Conservation (phyloP, 2,329 filamentous ascomycete species). For the Chrysoporthe deuterocubensis region DNA sequence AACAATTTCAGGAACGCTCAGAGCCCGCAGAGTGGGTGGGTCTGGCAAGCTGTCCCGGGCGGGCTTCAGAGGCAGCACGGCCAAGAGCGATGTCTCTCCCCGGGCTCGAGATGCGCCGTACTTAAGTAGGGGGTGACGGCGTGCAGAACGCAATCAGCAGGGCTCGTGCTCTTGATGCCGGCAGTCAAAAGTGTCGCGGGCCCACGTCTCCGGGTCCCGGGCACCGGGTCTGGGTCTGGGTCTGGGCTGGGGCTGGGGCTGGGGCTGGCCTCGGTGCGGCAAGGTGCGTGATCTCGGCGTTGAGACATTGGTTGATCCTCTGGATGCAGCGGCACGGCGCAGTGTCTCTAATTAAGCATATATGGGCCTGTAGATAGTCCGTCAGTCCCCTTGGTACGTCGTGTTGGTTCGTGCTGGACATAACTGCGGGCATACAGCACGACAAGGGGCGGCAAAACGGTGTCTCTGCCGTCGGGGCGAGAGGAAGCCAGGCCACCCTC, state of each 20-base stretch:
- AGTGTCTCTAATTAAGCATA: not conserved
- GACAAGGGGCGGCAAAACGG: not conserved
- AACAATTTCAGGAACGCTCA: constrained; percentile 2
- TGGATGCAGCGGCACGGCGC: constrained; percentile 2
- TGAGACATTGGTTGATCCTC: not conserved
- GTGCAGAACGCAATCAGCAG: not conserved
- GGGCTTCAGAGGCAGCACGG: not conserved
- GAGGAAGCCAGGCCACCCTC: not conserved
- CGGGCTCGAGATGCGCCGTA: not conserved
- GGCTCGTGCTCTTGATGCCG: not conserved
- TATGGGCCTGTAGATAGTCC: not conserved
- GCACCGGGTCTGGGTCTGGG: not conserved
- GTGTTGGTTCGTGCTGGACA: not conserved
- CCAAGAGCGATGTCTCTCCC: too few relatives aligned
- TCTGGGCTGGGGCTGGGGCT: not conserved
- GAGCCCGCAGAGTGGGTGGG: not conserved
- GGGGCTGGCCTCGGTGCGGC: not conserved
- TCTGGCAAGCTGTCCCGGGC: not conserved
- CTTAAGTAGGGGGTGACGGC: not conserved
- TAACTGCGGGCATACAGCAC: not conserved
- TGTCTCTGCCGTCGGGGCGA: not conserved
- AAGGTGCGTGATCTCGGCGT: not conserved
- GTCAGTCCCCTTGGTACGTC: too few relatives aligned
- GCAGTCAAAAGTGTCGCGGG: not conserved
- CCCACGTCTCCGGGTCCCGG: not conserved